These are phyloP conservation scores for Lasiosphaeriaceae sp. DNA, from an alignment of 495 filamentous ascomycete genomes.

Conservation along the genomic window DNA sequence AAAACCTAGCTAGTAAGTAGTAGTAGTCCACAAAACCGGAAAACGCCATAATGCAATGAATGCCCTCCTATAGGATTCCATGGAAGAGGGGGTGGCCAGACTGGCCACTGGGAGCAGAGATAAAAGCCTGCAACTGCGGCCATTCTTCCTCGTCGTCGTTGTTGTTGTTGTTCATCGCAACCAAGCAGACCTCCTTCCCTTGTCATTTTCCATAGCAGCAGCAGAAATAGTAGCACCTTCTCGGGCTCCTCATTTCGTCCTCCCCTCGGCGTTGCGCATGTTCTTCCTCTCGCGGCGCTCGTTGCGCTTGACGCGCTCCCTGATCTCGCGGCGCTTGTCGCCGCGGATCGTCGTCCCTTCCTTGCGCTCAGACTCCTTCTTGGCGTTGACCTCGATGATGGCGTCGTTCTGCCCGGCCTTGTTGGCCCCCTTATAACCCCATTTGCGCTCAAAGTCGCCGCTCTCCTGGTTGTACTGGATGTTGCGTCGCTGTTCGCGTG, in stretches of 20 bases:
- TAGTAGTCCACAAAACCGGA: neutral
- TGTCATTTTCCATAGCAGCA: too few relatives aligned
- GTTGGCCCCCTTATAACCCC: constrained; percentile 87
- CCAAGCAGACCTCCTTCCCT: too few relatives aligned
- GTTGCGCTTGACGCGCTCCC: constrained; percentile 61
- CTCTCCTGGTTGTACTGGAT: constrained; percentile 77
- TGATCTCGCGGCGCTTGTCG: constrained; percentile 59
- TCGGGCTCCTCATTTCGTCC: constrained; percentile 18
- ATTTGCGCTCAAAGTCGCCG: constrained; percentile 85
- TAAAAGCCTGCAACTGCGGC: neutral
- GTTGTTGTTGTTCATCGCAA: neutral
- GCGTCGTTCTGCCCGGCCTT: constrained; percentile 63
- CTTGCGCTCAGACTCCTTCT: constrained; percentile 62
- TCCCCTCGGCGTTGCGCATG: constrained; percentile 47
- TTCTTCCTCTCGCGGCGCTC: constrained; percentile 68
- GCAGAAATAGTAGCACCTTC: neutral
- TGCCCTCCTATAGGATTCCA: neutral
- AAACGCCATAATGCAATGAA: constrained; percentile 5
- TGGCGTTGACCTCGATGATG: constrained; percentile 86
- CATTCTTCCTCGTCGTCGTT: neutral
- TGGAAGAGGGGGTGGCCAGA: neutral
- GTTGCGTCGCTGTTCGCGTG: constrained; percentile 59
- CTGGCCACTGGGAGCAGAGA: neutral
- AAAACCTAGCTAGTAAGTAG: neutral
- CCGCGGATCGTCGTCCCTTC: constrained; percentile 57